These are phyloP conservation scores for Neurospora sp. DNA, from an alignment of 495 filamentous ascomycete genomes.

Conservation along the genomic window DNA sequence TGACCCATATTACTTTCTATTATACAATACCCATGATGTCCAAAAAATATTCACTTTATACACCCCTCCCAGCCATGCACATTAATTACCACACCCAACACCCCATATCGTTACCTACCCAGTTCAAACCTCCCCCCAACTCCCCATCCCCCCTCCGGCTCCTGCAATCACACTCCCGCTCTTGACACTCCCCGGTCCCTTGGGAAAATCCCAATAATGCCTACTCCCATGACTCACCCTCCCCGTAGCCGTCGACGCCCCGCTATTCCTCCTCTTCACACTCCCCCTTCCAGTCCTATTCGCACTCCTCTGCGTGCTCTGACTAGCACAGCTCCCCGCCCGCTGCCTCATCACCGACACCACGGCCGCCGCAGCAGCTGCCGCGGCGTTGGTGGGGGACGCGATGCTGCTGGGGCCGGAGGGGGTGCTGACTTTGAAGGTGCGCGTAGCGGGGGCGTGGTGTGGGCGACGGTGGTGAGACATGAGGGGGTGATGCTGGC, in stretches of 20 bases:
- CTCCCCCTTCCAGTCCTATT: neutral
- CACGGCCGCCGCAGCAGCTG: neutral
- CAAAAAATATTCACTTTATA: neutral
- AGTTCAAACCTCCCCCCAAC: constrained; percentile 59
- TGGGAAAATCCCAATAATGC: constrained; percentile 68
- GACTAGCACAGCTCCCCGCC: constrained; percentile 63
- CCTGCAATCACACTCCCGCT: constrained; percentile 58
- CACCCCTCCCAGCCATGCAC: neutral
- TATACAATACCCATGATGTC: neutral
- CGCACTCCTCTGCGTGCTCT: constrained; percentile 59
- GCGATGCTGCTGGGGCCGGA: constrained; percentile 19
- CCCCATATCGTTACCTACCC: neutral
- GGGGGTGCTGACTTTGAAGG: constrained; percentile 40
- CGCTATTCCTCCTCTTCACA: constrained; percentile 37
- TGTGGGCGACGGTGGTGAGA: constrained; percentile 38
- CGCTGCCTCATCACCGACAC: constrained; percentile 40
- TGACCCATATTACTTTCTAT: neutral
- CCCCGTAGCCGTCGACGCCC: constrained; percentile 37
- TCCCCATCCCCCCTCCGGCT: constrained; percentile 51
- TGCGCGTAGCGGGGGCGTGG: constrained; percentile 35
- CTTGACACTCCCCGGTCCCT: constrained; percentile 40
- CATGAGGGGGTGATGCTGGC: constrained; percentile 77
- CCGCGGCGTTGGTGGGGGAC: neutral
- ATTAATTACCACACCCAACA: neutral
- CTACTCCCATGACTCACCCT: constrained; percentile 38